These are phyloP conservation scores for Trichothecium roseum DNA, from an alignment of 2,329 filamentous ascomycete genomes.

Conservation along the genomic window DNA sequence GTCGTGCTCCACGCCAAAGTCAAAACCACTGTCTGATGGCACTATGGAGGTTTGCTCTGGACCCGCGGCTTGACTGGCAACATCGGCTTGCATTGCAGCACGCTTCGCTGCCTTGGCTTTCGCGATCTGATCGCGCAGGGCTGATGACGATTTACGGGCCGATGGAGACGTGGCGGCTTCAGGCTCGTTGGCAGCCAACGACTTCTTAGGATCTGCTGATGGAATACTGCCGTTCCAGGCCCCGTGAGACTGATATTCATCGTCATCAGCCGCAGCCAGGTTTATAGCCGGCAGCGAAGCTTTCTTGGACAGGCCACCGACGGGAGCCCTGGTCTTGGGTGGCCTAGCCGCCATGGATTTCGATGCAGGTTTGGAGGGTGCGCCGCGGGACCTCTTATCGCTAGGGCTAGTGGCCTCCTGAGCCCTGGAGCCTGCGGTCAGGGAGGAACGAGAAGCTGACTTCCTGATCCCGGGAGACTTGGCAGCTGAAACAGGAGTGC, in stretches of 20 bases:
- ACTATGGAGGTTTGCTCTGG: constrained; percentile 24
- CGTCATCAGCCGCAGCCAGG: constrained; percentile 8
- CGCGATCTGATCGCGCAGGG: constrained; percentile 82
- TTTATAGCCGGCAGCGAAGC: constrained; percentile 35
- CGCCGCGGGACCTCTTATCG: constrained; percentile 19
- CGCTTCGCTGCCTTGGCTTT: constrained; percentile 79
- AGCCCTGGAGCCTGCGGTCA: constrained; percentile 14
- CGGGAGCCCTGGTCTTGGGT: constrained; percentile 39
- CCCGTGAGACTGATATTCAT: constrained; percentile 7
- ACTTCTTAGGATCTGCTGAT: constrained; percentile 10
- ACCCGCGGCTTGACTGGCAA: constrained; percentile 2
- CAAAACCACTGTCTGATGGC: constrained; percentile 30
- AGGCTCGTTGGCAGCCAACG: constrained; percentile 5
- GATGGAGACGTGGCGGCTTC: constrained; percentile 13
- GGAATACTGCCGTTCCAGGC: constrained; percentile 21
- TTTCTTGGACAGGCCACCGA: constrained; percentile 45
- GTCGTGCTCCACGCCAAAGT: constrained; percentile 39
- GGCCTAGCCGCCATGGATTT: constrained; percentile 36
- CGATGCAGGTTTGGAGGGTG: constrained; percentile 27
- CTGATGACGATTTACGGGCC: constrained; percentile 59
- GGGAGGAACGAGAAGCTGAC: constrained; percentile 11
- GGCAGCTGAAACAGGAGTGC: constrained; percentile 8
- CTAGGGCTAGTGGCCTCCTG: constrained; percentile 15
- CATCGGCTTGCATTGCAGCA: constrained; percentile 30
- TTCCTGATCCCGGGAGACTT: constrained; percentile 15